These are phyloP conservation scores for Spencermartinsiella ligniputridi DNA, from an alignment of 1,139 yeast species.

Conservation along the genomic window DNA sequence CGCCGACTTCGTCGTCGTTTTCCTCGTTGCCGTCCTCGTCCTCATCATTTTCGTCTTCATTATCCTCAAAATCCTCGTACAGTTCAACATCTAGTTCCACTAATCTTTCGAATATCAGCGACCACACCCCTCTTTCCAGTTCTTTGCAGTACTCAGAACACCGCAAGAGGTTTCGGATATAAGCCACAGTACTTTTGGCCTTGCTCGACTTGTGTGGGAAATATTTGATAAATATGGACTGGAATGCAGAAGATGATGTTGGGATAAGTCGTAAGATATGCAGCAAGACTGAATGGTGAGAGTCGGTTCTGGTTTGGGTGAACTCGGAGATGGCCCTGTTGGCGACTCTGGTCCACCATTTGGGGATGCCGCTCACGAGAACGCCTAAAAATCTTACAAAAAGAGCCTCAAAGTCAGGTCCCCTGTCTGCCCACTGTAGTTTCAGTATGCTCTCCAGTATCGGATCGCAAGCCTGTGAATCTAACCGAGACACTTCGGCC, in stretches of 20 bases:
- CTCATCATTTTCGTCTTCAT: conserved; percentile 72
- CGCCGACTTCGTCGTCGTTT: conserved; percentile 34
- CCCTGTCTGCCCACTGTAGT: conserved; percentile 54
- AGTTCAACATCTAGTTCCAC: conserved; percentile 92
- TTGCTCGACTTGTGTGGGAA: conserved; percentile 81
- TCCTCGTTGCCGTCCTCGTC: conserved; percentile 53
- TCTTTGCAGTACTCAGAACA: conserved; percentile 70
- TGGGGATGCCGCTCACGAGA: conserved; percentile 79
- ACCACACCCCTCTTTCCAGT: conserved; percentile 67
- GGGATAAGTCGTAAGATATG: conserved; percentile 72
- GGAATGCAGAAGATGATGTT: conserved; percentile 66
- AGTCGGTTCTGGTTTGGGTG: conserved; percentile 34
- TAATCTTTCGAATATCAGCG: conserved; percentile 67
- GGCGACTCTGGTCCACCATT: conserved; percentile 84
- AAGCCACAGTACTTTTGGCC: conserved; percentile 52
- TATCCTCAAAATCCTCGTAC: conserved; percentile 80
- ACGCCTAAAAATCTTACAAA: conserved; percentile 71
- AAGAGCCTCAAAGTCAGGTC: conserved; percentile 37
- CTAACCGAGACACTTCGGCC: conserved; percentile 50
- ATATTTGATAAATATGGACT: conserved; percentile 48
- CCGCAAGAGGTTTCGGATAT: conserved; percentile 58
- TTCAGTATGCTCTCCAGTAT: conserved; percentile 49
- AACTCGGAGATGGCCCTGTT: conserved; percentile 61
- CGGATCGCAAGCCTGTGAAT: conserved; percentile 39
- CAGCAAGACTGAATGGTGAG: conserved; percentile 64